Percentiles rank a stretch among this genome's conserved stretches.
phyloP scores from a whole-genome alignment of 495 filamentous ascomycete genomes.

The Acidomyces sp. region DNA sequence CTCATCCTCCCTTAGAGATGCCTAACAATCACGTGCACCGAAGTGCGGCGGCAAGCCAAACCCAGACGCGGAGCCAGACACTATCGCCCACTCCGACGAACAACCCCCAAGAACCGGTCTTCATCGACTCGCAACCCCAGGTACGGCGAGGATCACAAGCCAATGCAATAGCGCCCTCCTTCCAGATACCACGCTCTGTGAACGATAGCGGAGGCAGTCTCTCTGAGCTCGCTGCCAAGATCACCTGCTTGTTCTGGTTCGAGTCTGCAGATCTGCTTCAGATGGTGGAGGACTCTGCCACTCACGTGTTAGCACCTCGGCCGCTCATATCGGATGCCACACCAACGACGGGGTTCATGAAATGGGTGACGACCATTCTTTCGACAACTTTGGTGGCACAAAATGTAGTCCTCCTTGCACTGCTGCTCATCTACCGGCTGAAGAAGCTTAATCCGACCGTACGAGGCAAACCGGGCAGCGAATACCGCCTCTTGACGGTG shows the following conservation, averaged over 20 bases:
- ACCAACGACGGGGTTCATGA: slow-evolving; percentile 68
- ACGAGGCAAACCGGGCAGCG: slow-evolving; percentile 82
- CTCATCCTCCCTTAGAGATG: neutral
- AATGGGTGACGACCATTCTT: slow-evolving; percentile 85
- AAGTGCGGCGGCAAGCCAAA: neutral
- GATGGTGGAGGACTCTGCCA: slow-evolving; percentile 52
- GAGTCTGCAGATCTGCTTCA: slow-evolving; percentile 69
- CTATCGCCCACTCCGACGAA: slow-evolving; percentile 7
- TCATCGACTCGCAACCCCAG: neutral
- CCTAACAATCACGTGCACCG: too few relatives aligned
- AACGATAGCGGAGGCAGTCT: slow-evolving; percentile 23
- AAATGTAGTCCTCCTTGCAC: slow-evolving; percentile 82
- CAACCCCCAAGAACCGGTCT: slow-evolving; percentile 4
- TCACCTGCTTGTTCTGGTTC: slow-evolving; percentile 98
- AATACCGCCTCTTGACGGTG: slow-evolving; percentile 88
- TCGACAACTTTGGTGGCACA: slow-evolving; percentile 93
- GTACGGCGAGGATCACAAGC: slow-evolving; percentile 6
- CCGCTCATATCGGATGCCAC: slow-evolving; percentile 56
- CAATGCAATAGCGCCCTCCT: slow-evolving; percentile 20
- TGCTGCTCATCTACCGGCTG: slow-evolving; percentile 86
- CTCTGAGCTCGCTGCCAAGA: slow-evolving; percentile 38
- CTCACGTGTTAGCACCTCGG: slow-evolving; percentile 34
- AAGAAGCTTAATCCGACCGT: slow-evolving; percentile 81
- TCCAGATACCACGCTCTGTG: slow-evolving; percentile 23
- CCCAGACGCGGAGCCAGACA: slow-evolving; percentile 5